Evolutionary conservation across 1,284 basidiomycete genomes (phyloP).

Genomic region (Melanopsichium pennsylvanicum): DNA sequence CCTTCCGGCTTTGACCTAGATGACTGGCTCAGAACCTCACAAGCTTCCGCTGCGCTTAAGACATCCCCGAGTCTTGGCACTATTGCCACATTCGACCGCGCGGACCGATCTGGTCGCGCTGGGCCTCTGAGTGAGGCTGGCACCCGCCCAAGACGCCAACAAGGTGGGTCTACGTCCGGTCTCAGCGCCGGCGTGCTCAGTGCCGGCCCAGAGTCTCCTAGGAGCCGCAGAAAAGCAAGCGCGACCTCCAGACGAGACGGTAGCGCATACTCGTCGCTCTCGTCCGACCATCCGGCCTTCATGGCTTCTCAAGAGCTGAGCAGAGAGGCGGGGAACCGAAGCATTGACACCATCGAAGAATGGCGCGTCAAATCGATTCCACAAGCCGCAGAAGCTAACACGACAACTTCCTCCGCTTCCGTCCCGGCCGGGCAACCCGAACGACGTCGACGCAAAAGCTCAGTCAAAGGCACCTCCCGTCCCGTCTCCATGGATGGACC

Average conservation of each 20-base stretch:
- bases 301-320: conserved; percentile 33
- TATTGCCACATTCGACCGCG: conserved; percentile 19
- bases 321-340: conserved; percentile 29
- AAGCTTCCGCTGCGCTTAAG: conserved; percentile 8
- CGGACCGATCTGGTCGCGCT: conserved; percentile 10
- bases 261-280: conserved; percentile 19
- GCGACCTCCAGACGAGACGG: conserved; percentile 11
- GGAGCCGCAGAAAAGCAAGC: conserved; percentile 31
- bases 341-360: conserved; percentile 44
- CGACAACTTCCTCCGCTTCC: neutral
- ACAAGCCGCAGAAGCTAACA: neutral
- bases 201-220: conserved; percentile 34
- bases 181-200: conserved; percentile 46
- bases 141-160: conserved; percentile 17
- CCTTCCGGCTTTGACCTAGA: conserved; percentile 35
- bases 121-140: conserved; percentile 44
- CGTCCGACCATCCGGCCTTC: conserved; percentile 29
- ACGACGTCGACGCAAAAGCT: conserved; percentile 28
- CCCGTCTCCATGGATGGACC: conserved; percentile 27
- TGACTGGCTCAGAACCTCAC: conserved; percentile 31
- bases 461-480: conserved; percentile 16
- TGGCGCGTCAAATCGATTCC: conserved; percentile 34
- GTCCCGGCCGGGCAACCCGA: conserved; percentile 3
- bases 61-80: conserved; percentile 39
- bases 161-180: conserved; percentile 33